A percentile compares a stretch with the other conserved stretches of the same genome.
Conservation (phyloP, 345 rosid species). For the Jatropha curcas region DNA sequence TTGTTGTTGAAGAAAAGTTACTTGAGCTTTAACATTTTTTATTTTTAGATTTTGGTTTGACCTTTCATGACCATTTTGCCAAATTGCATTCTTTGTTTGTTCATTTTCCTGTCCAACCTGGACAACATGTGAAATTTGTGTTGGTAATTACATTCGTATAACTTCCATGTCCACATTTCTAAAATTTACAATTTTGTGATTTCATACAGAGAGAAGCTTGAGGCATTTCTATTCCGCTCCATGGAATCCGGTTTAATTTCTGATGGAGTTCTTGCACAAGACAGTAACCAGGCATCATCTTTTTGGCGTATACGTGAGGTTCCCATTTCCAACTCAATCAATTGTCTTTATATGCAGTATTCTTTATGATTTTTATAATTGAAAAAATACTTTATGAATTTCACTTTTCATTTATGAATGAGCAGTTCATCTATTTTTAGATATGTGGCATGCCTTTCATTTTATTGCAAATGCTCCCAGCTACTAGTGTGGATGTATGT, state of each 20-base stretch:
- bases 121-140: not conserved
- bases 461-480: slow-evolving; percentile 3
- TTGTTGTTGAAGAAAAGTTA: not conserved
- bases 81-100: slow-evolving; percentile 2
- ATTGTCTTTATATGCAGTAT: not conserved
- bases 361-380: not conserved
- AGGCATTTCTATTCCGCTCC: slow-evolving; percentile 73
- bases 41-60: no score
- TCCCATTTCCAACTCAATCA: slow-evolving; percentile 20
- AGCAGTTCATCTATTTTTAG: not conserved
- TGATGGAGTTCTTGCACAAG: slow-evolving; percentile 94
- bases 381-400: not conserved
- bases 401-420: slow-evolving; percentile 5
- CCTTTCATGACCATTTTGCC: not conserved
- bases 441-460: not conserved
- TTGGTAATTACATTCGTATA: not conserved
- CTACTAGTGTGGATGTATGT: not conserved
- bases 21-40: no score
- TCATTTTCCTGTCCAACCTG: not conserved
- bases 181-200: slow-evolving; percentile 5
- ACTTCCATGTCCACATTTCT: not conserved
- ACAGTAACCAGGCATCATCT: slow-evolving; percentile 82
- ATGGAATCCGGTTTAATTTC: slow-evolving; percentile 83
- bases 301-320: slow-evolving; percentile 97
- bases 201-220: slow-evolving; percentile 79